Base-by-base conservation (phyloP, 306 rosid genomes). In the Vigna nakashimae region DNA sequence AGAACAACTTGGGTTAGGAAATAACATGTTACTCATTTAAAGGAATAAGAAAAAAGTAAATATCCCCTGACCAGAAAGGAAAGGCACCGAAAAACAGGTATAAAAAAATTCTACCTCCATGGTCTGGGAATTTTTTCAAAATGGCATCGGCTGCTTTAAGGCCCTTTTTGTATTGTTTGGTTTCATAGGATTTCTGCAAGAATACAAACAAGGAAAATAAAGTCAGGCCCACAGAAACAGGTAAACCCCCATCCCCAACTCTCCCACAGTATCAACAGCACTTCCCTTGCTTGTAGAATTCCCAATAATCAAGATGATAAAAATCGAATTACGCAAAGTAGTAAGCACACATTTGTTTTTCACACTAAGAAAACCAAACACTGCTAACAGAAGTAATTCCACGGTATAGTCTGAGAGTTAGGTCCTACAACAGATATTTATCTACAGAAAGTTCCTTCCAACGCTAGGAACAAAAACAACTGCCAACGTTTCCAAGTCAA, bases 161-260 rank as follows among this genome's bases (percentile, higher is more conserved):
- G 14, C 97, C 98, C 88, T 91, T 94, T 82, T 94, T 94, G 88
- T 94, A 94, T 81, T 94, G 98, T 84, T 94, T 94, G 50, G 97
- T 91, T 86, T 94, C 98, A 71, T 94, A 94, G 63, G 97, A 91
- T 94, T 91, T 94, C 98, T 94, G 87, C 85, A 76, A 78, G 67
- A 24, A 34, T 12, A 17, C 18, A 69, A 76, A 30, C 20, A 73
- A 40, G 43, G 0, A 75, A 77, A 78, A 49, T 73, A 9, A 49
- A 75, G 74, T 10, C 50, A 2, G 3, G 4, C 36, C 71, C 70
- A 48, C 79, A 62, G 28, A 57, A 74, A 49, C 38, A 51, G 53
- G 56, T 28, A 0, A 13, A 4, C 49, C 49, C 49, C 12, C 2
- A 32, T 48, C 15, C 14, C 20, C n/a, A 18, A 1, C 55, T 0